Evolutionary conservation across 2,329 filamentous ascomycete species (phyloP).

Genomic region (Neonectria faginata): DNA sequence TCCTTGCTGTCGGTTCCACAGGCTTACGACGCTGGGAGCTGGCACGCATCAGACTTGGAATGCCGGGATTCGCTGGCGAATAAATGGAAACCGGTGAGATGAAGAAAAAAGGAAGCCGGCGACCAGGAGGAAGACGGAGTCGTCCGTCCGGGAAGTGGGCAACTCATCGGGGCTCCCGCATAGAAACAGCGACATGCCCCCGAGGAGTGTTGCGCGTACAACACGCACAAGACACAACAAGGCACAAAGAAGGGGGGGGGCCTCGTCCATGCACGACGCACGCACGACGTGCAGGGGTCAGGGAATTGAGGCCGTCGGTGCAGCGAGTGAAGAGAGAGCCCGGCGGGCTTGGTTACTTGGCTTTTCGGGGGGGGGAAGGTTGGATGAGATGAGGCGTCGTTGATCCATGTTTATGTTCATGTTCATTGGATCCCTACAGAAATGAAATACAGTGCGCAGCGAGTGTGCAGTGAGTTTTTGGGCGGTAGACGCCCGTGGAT

Average conservation of each 20-base stretch:
- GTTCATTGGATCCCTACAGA: neutral
- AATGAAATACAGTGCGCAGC: neutral
- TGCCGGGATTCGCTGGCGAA: neutral
- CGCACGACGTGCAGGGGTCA: conserved; percentile 9
- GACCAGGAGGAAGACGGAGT: neutral
- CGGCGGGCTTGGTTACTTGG: neutral
- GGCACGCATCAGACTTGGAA: neutral
- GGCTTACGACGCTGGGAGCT: conserved; percentile 12
- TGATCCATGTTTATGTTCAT: neutral
- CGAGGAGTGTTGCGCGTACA: conserved; percentile 24
- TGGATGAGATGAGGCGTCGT: conserved; percentile 10
- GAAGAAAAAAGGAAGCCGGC: neutral
- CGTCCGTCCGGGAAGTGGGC: conserved; percentile 11
- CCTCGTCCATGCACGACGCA: conserved; percentile 11
- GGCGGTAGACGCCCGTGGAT: neutral
- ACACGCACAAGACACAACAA: neutral
- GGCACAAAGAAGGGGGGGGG: neutral
- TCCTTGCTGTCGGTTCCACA: conserved; percentile 1
- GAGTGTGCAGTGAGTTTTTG: neutral
- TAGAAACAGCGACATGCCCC: neutral
- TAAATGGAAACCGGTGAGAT: neutral
- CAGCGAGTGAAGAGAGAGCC: conserved; percentile 20
- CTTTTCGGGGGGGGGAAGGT: neutral
- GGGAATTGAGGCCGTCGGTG: neutral
- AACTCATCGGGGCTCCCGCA: neutral